phyloP scores from a whole-genome alignment of 1,139 yeast genomes.

The Diutina pseudorugosa region DNA sequence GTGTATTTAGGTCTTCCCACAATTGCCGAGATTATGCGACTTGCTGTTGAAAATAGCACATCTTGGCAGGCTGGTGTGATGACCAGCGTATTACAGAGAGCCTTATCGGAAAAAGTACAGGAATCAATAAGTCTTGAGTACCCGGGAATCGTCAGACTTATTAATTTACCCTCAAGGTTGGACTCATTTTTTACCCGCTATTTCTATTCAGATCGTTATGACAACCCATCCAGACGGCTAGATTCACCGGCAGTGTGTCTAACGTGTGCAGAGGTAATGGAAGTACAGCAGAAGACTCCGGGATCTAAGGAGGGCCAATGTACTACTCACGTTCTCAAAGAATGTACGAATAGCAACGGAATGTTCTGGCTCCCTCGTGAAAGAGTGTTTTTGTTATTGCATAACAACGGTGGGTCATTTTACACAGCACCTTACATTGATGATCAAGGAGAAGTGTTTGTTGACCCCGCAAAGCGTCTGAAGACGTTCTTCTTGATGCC shows the following conservation, averaged over 20 bases:
- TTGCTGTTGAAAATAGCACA: neutral
- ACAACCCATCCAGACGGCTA: constrained; percentile 28
- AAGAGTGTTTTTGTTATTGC: constrained; percentile 53
- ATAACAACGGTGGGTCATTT: constrained; percentile 71
- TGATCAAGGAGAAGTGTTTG: constrained; percentile 61
- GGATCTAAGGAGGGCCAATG: constrained; percentile 54
- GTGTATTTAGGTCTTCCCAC: neutral
- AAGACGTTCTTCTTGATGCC: constrained; percentile 60
- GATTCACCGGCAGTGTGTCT: constrained; percentile 82
- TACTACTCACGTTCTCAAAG: constrained; percentile 47
- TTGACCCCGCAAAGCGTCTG: constrained; percentile 48
- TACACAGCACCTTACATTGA: constrained; percentile 78
- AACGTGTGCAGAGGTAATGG: constrained; percentile 64
- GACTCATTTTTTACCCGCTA: constrained; percentile 58
- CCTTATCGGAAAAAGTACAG: constrained; percentile 7
- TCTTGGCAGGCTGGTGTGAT: neutral
- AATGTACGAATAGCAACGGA: constrained; percentile 64
- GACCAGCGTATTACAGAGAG: neutral
- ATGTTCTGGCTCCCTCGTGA: constrained; percentile 70
- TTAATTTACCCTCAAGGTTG: constrained; percentile 52
- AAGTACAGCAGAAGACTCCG: constrained; percentile 47
- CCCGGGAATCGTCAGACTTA: constrained; percentile 53
- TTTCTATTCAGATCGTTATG: constrained; percentile 33
- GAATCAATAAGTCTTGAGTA: constrained; percentile 32
- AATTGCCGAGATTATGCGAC: neutral